Conservation (phyloP, 2,329 filamentous ascomycete species). For the Curvularia sp. region DNA sequence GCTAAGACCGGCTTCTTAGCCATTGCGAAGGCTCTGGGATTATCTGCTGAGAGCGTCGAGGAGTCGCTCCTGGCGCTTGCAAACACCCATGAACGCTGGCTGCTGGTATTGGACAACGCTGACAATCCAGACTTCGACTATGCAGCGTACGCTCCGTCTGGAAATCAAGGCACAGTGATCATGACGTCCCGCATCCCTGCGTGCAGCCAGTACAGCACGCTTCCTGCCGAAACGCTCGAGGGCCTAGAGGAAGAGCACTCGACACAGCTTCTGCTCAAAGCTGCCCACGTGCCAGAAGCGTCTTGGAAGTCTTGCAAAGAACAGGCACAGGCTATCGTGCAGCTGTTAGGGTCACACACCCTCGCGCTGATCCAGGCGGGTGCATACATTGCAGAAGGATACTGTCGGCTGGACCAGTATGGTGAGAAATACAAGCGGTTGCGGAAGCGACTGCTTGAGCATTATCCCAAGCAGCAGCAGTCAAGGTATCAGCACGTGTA, state of each 20-base stretch:
- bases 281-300: no score
- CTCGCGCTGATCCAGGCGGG: no score
- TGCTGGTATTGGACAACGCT: not conserved
- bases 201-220: constrained; percentile 22
- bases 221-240: constrained; percentile 18
- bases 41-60: not conserved
- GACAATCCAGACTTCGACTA: not conserved
- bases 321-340: no score
- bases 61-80: not conserved
- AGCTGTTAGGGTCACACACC: no score
- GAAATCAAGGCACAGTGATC: constrained; percentile 21
- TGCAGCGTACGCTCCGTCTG: constrained; percentile 26
- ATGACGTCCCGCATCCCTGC: constrained; percentile 29
- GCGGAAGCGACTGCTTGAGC: no score
- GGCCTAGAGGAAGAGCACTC: constrained; percentile 20
- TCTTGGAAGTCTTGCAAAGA: no score
- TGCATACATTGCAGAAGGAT: no score
- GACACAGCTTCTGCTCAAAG: no score
- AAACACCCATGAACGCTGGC: not conserved
- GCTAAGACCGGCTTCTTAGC: constrained; percentile 35
- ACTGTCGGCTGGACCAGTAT: no score
- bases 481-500: no score
- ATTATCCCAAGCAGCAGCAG: no score
- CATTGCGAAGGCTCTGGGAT: constrained; percentile 23
- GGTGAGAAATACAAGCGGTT: no score